Evolutionary conservation across 1,139 yeast genomes (phyloP), one percentile per base, ranked within the genome.

Genomic region (Yamadazyma kanchanaburiensis): DNA sequence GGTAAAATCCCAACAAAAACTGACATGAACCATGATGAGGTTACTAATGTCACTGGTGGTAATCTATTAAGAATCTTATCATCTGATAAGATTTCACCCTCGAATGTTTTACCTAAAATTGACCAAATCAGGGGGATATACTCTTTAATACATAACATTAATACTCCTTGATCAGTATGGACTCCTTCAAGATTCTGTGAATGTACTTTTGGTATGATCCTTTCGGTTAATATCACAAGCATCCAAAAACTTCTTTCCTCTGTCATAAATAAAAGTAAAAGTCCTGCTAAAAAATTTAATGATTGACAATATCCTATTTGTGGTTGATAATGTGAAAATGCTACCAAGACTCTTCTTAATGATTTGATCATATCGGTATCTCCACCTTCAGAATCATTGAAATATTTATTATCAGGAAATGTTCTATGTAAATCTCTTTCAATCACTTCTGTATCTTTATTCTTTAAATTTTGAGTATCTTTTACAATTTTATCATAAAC

Each of bases 11-110:
- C 95, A 23, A 89, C 87, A 58, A 84, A 91, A 5, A 87, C 74
- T 40, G 96, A 84, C 98, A 91, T 91, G 53, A 91, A 91, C 98
- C 98, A 91, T 28, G 95, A 81, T 0, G 96, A 89, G 0, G 97
- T 89, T 42, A 95, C 94, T 25, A 91, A 67, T 1, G 96, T 85
- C 4, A 91, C 77, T 1, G 96, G 95, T 1, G 98, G 98, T 30
- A 88, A 59, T 42, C 83, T 78, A 13, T 77, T 66, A 29, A 89
- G 64, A 32, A 83, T 81, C 33, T 61, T 64, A 49, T 81, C 88
- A 39, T 77, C 80, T 27, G 74, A 61, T 26, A 70, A 43, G 5
- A 50, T 40, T 27, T 61, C 64, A 0, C 74, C 74, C 25, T 69
- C 74, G 33, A 63, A 64, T 13, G 50, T 58, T 41, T 42, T 61